phyloP scores from a whole-genome alignment of 1,139 yeast genomes.

The Kodamaea plutei region DNA sequence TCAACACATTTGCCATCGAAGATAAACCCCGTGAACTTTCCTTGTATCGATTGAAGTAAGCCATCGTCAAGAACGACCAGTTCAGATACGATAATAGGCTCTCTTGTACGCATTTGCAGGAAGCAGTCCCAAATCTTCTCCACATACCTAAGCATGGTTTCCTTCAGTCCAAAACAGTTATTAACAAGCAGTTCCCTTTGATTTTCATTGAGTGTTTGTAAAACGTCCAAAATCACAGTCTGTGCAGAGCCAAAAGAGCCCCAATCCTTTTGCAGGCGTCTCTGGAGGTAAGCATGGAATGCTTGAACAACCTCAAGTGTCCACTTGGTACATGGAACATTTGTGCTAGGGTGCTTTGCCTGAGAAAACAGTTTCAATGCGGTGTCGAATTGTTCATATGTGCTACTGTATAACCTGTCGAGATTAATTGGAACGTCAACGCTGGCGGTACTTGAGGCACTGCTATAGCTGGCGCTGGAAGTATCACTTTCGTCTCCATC shows the following conservation, averaged over 20 bases:
- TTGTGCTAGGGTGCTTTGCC: constrained; percentile 1
- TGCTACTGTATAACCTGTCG: constrained; percentile 7
- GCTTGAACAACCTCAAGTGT: constrained; percentile 3
- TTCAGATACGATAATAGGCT: constrained; percentile 17
- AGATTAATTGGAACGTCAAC: constrained; percentile 9
- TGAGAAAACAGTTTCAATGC: constrained; percentile 10
- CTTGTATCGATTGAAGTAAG: constrained; percentile 16
- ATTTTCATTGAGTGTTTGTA: background rate
- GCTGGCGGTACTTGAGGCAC: background rate
- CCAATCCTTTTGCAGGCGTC: background rate
- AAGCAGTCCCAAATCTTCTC: constrained; percentile 28
- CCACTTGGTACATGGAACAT: constrained; percentile 1
- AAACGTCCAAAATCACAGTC: constrained; percentile 2
- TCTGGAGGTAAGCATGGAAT: constrained; percentile 1
- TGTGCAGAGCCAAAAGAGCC: background rate
- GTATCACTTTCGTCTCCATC: background rate
- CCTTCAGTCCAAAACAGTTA: constrained; percentile 28
- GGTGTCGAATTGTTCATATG: constrained; percentile 8
- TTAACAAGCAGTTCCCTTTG: constrained; percentile 13
- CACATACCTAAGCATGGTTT: constrained; percentile 23
- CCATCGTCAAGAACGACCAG: constrained; percentile 18
- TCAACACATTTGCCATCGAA: constrained; percentile 19
- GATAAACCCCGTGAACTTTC: constrained; percentile 22
- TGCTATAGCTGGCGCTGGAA: background rate
- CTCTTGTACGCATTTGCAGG: constrained; percentile 14